Percentiles rank a stretch among this genome's conserved stretches.
Conservation (phyloP, 2,329 filamentous ascomycete genomes). For the Hypoxylon rubiginosum region DNA sequence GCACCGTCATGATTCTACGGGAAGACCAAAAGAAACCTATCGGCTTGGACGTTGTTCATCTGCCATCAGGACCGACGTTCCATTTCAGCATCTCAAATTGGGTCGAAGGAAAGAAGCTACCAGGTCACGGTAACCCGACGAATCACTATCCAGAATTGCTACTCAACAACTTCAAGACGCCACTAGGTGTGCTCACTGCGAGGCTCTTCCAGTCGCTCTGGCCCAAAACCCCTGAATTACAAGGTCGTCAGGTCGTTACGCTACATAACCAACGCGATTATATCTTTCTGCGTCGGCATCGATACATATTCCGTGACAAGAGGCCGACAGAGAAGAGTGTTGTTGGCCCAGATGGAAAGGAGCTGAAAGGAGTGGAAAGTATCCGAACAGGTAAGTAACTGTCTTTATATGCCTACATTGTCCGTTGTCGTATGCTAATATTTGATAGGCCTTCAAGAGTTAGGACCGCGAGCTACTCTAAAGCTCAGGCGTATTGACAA, state of each 20-base stretch:
- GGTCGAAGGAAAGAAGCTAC: constrained; percentile 87
- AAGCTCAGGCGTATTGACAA: constrained; percentile 93
- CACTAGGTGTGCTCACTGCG: constrained; percentile 88
- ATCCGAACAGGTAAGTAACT: constrained; percentile 71
- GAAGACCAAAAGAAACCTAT: constrained; percentile 90
- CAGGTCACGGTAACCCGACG: constrained; percentile 89
- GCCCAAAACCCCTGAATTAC: constrained; percentile 84
- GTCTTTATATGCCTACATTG: neutral
- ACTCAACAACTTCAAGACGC: constrained; percentile 95
- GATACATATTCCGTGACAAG: constrained; percentile 95
- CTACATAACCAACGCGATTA: constrained; percentile 96
- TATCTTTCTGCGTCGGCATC: constrained; percentile 90
- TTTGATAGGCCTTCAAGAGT: constrained; percentile 80
- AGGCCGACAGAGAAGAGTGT: constrained; percentile 88
- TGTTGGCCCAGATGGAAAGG: constrained; percentile 82
- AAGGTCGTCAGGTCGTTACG: constrained; percentile 90
- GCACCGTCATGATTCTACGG: constrained; percentile 84
- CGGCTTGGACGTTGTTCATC: constrained; percentile 85
- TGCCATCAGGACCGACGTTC: constrained; percentile 89
- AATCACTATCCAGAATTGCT: constrained; percentile 92
- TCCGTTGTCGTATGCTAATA: constrained; percentile 27
- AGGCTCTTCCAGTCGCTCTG: constrained; percentile 85
- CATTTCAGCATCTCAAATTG: constrained; percentile 93
- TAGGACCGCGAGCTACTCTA: constrained; percentile 82
- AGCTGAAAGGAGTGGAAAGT: constrained; percentile 85